These are phyloP conservation scores for Purshia tridentata DNA, from an alignment of 306 rosid genomes.

Conservation along the genomic window DNA sequence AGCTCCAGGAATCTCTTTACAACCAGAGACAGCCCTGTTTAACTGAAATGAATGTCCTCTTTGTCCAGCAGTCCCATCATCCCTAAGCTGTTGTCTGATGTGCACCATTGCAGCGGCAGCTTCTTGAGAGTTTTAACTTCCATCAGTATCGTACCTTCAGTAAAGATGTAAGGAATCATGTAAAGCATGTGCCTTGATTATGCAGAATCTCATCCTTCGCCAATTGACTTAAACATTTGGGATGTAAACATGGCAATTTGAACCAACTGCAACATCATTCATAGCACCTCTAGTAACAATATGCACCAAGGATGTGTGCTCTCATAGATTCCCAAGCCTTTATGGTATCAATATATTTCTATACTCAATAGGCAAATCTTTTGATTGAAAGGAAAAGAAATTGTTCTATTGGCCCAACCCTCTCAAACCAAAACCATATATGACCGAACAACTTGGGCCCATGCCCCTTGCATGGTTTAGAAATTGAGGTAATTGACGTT, in stretches of 20 bases:
- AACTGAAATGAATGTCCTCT: too few relatives aligned
- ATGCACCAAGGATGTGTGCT: conserved; percentile 59
- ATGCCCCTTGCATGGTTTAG: neutral
- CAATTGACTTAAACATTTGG: conserved; percentile 73
- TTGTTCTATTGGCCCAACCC: conserved; percentile 74
- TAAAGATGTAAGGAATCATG: conserved; percentile 55
- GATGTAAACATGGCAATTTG: conserved; percentile 55
- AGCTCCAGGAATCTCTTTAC: too few relatives aligned
- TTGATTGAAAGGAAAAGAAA: conserved; percentile 56
- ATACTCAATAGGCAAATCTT: conserved; percentile 67
- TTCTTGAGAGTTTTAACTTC: conserved; percentile 76
- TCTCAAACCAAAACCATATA: conserved; percentile 67
- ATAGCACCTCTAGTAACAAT: conserved; percentile 66
- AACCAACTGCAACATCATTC: conserved; percentile 73
- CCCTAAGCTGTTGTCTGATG: conserved; percentile 66
- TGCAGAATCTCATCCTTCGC: conserved; percentile 78
- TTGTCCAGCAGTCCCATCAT: conserved; percentile 42
- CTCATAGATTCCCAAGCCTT: conserved; percentile 61
- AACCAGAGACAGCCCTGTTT: too few relatives aligned
- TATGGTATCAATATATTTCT: conserved; percentile 61
- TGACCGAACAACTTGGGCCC: conserved; percentile 21
- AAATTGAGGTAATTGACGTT: neutral
- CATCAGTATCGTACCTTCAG: conserved; percentile 64
- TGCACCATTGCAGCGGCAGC: conserved; percentile 65
- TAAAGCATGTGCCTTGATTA: conserved; percentile 57